Conservation (phyloP, 345 rosid species). For the Gossypium longicalyx region DNA sequence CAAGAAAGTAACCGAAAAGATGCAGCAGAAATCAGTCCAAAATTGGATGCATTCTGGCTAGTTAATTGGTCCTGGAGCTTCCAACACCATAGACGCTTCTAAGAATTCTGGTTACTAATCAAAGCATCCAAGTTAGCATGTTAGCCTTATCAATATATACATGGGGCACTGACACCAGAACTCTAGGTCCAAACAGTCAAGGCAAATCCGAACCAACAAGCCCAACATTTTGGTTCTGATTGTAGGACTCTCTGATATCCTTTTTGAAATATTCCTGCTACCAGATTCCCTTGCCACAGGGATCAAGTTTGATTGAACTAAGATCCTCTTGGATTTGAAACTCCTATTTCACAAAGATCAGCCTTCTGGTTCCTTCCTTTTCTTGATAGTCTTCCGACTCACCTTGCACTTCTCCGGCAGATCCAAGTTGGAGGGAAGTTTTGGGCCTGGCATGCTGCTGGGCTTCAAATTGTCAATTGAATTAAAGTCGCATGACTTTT, state of each 20-base stretch:
- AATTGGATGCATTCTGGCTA: constrained; percentile 25
- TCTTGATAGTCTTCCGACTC: constrained; percentile 68
- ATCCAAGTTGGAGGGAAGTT: constrained; percentile 38
- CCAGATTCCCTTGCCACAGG: constrained; percentile 20
- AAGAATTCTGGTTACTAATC: constrained; percentile 17
- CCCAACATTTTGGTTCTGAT: constrained; percentile 6
- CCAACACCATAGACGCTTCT: constrained; percentile 14
- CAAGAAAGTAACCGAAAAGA: constrained; percentile 18
- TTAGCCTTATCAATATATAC: constrained; percentile 27
- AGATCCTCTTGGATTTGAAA: neutral
- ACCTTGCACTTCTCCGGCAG: constrained; percentile 50
- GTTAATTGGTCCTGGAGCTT: constrained; percentile 15
- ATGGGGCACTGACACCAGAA: constrained; percentile 16
- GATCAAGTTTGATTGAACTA: constrained; percentile 8
- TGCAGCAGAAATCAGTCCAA: constrained; percentile 27
- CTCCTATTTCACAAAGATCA: constrained; percentile 20
- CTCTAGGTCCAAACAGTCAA: neutral
- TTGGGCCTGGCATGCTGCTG: constrained; percentile 30
- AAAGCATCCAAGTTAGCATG: constrained; percentile 34
- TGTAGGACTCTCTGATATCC: constrained; percentile 6
- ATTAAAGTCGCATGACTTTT: constrained; percentile 39
- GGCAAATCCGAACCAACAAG: constrained; percentile 13
- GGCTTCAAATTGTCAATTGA: constrained; percentile 37
- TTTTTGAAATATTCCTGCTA: constrained; percentile 4
- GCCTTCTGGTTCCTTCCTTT: constrained; percentile 81